Base-by-base conservation (phyloP, 345 rosid genomes). In the Kandelia obovata region DNA sequence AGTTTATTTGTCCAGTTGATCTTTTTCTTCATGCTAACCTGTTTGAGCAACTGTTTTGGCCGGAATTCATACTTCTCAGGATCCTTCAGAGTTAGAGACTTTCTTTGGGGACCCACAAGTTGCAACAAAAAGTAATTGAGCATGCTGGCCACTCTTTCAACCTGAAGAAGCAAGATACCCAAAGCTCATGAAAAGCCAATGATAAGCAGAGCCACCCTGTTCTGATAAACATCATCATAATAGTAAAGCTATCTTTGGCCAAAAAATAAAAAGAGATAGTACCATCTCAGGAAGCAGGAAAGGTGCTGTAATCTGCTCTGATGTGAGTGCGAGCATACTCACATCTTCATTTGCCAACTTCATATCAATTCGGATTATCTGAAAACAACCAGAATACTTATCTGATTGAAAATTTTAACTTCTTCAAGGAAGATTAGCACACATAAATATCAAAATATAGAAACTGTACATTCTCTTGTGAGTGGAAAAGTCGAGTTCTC, bases 241-340 rank as follows among this genome's bases (percentile, higher is more conserved):
- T 63, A 64, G 2, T 53, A 32, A 59, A 62, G 51, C 17, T 15
- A 56, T 16, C 3, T 25, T 10, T 6, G n/a, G 20, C 2, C 7
- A 19, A 61, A 32, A 67, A 27, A 60, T 17, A 73, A 23, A 37
- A 55, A 26, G 37, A 31, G 35, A 46, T 6, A 66, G 2, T 83
- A 96, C 99, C 99, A 96, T 96, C 89, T 96, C 99, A 76, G 98
- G 97, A 63, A 96, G 99, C 51, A 96, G 86, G 81, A 96, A 96
- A 69, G 99, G 99, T 53, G 84, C 89, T 28, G 92, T 87, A 65
- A 96, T 96, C 83, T 96, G 96, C 79, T 92, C 97, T 3, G 99
- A 89, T 56, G 97, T 92, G 82, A 90, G 92, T 64, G 96, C 87
- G 66, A 96, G 85, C 96, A 96, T 84, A 67, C 88, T 87, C 58